phyloP scores from a whole-genome alignment of 176 grass and related monocot species.

The Tillandsia leiboldiana region DNA sequence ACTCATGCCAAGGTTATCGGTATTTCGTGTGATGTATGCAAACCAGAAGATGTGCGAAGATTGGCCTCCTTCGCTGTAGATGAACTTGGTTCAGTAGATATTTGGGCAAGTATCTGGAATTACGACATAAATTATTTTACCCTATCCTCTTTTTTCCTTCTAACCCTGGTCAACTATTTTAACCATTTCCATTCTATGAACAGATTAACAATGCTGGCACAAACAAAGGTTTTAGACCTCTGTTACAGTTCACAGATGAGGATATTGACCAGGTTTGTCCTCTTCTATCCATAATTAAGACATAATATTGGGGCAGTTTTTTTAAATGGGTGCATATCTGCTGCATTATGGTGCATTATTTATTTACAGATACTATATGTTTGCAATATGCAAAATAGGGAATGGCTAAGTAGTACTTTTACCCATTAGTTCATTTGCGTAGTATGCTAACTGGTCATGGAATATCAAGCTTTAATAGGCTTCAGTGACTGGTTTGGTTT shows the following conservation, averaged over 20 bases:
- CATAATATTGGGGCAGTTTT: background rate
- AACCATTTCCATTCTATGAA: constrained; percentile 25
- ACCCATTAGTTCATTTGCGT: background rate
- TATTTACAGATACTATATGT: too few species aligned
- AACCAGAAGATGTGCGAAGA: constrained; percentile 82
- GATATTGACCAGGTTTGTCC: constrained; percentile 82
- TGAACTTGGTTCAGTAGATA: constrained; percentile 83
- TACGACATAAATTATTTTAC: background rate
- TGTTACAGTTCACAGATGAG: constrained; percentile 89
- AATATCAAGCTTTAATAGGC: background rate
- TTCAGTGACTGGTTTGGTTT: background rate
- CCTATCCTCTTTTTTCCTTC: background rate
- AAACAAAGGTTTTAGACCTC: constrained; percentile 95
- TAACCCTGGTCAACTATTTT: constrained; percentile 3
- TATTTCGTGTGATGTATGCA: constrained; percentile 86
- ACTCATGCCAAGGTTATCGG: constrained; percentile 80
- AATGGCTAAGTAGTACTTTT: too few species aligned
- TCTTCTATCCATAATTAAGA: background rate
- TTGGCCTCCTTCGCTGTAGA: constrained; percentile 62
- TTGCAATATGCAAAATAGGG: too few species aligned
- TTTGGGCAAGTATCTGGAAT: constrained; percentile 61
- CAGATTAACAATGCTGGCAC: constrained; percentile 99
- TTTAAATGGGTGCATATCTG: too few species aligned
- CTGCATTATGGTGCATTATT: too few species aligned
- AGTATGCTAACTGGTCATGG: background rate